Base-by-base conservation (phyloP, 768 basidiomycete species). In the Mycena kentingensis region DNA sequence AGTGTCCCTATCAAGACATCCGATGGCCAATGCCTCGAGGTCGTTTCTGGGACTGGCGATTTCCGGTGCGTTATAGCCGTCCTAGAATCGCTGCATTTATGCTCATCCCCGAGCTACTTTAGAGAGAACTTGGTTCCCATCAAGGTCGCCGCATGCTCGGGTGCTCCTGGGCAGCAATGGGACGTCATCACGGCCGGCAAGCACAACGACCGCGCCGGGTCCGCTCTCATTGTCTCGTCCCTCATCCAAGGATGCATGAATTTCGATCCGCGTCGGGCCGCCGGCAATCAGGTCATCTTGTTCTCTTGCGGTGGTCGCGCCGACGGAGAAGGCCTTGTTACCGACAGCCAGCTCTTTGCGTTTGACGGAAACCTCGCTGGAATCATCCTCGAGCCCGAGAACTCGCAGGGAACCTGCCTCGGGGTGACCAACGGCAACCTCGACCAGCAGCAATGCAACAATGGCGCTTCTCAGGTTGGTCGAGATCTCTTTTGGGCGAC, bases 231-330 rank as follows among this genome's bases (percentile, higher is more conserved):
- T 32, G 60, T 61, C 44, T 29, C 25, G 41, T 10, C 11, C 41
- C 13, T 27, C 41, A 59, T 28, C 26, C 44, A 60, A 38, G 63
- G 61, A n/a, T 64, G 63, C 54, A 45, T 64, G 12, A 64, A 64
- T 54, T 62, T 64, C 28, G 63, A 64, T 47, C 50, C 54, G 12
- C 53, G 63, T 19, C 52, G 63, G 18, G 56, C 56, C 11, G 42
- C 49, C 25, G 63, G 63, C 12, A 52, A 64, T 52, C 61, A 62
- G 43, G 61, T 64, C 31, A 25, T 64, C 25, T 55, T 64, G 22
- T 64, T 64, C 59, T 62, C 63, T 8, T 64, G 63, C 46, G 63
- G 63, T 46, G 63, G 41, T 5, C 11, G 41, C 8, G 41, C 41
- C 5, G 41, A 42, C 25, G 41, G 41, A 25, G 52, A 32, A 16